Evolutionary conservation across 805 yeast genomes (phyloP).

Genomic region (Nakazawaea laoshanensis): DNA sequence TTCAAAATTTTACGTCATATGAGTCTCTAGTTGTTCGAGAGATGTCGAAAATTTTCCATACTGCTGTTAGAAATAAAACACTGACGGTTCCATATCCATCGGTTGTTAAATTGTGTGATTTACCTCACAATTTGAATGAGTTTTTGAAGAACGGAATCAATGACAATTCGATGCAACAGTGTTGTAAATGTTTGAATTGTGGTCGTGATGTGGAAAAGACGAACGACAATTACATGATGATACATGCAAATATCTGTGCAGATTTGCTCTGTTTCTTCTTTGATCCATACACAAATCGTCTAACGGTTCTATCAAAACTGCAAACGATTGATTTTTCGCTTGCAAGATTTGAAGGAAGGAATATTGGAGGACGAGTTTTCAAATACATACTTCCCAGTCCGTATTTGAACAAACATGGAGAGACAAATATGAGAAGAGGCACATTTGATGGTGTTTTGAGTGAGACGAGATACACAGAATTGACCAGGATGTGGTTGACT

Average conservation of each 20-base stretch:
- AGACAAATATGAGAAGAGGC: conserved; percentile 53
- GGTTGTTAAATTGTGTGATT: conserved; percentile 38
- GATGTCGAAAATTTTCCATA: too few relatives aligned
- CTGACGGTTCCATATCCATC: conserved; percentile 43
- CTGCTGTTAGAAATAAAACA: conserved; percentile 18
- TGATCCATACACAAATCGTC: conserved; percentile 16
- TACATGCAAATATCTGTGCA: conserved; percentile 22
- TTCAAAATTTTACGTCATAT: conserved; percentile 12
- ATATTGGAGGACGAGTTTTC: conserved; percentile 17
- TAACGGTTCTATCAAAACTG: conserved; percentile 19
- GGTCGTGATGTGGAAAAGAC: conserved; percentile 28
- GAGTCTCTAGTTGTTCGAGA: conserved; percentile 17
- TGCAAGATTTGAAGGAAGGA: conserved; percentile 10
- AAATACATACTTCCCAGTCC: conserved; percentile 38
- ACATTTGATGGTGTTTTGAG: conserved; percentile 42
- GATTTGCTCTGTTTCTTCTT: conserved; percentile 10
- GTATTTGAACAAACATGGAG: conserved; percentile 69
- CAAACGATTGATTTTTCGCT: conserved; percentile 11
- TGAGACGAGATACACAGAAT: conserved; percentile 41
- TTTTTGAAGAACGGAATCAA: conserved; percentile 12
- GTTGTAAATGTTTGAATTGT: conserved; percentile 35
- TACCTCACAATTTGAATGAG: conserved; percentile 37
- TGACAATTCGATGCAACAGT: conserved; percentile 20
- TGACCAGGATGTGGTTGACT: conserved; percentile 54
- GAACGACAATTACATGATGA: conserved; percentile 18